phyloP scores from a whole-genome alignment of 2,329 filamentous ascomycete species.

The Lithohypha guttulata region DNA sequence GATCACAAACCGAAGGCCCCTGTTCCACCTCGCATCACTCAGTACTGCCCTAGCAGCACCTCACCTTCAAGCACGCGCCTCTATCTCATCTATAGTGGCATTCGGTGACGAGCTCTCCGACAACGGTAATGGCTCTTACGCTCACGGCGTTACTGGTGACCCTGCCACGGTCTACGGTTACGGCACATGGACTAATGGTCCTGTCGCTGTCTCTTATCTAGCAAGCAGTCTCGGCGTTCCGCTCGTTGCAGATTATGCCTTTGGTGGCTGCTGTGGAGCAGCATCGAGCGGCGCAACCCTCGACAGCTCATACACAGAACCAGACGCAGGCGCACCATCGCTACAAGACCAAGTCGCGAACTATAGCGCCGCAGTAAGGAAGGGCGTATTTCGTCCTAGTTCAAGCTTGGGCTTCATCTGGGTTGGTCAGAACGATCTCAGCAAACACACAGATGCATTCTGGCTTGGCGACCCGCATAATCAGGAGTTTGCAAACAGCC shows the following conservation, averaged over 20 bases:
- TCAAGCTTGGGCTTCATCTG: background rate
- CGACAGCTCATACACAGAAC: conserved; percentile 20
- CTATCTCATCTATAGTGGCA: conserved; percentile 22
- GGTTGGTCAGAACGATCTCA: conserved; percentile 1
- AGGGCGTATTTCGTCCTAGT: conserved; percentile 32
- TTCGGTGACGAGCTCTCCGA: conserved; percentile 25
- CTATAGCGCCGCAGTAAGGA: conserved; percentile 36
- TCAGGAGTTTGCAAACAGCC: background rate
- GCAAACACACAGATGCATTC: conserved; percentile 4
- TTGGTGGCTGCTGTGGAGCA: conserved; percentile 24
- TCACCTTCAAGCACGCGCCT: conserved; percentile 9
- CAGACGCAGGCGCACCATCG: background rate
- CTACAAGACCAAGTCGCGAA: conserved; percentile 30
- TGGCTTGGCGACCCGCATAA: conserved; percentile 3
- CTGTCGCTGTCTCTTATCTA: conserved; percentile 23
- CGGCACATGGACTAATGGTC: conserved; percentile 24
- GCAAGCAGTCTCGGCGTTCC: conserved; percentile 18
- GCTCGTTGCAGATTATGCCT: conserved; percentile 16
- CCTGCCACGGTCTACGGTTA: conserved; percentile 22
- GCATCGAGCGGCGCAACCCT: conserved; percentile 21
- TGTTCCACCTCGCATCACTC: background rate
- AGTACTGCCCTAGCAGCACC: background rate
- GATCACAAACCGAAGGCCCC: too few relatives aligned
- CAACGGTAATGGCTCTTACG: conserved; percentile 23
- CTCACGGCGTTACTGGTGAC: conserved; percentile 21